Conservation (phyloP, 257 asterid genomes). For the Solanum pimpinellifolium region DNA sequence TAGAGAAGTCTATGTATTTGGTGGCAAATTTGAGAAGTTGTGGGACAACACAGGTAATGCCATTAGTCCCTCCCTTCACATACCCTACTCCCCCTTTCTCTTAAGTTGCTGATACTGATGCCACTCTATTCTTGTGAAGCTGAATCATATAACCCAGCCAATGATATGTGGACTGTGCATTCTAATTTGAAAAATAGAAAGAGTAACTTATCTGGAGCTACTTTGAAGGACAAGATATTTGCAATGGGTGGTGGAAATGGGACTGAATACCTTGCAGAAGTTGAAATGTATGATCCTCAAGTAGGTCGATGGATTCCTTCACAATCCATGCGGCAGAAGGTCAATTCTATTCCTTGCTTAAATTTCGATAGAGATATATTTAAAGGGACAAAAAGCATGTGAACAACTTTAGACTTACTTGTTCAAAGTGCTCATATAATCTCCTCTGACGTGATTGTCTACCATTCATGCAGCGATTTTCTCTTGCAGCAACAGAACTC, state of each 20-base stretch:
- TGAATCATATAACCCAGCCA: slow-evolving; percentile 57
- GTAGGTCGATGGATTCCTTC: slow-evolving; percentile 72
- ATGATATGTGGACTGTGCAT: slow-evolving; percentile 46
- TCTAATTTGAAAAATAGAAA: slow-evolving; percentile 44
- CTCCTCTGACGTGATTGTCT: neutral
- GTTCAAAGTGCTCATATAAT: neutral
- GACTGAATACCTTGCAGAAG: slow-evolving; percentile 43
- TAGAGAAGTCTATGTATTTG: slow-evolving; percentile 56
- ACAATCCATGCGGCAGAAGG: slow-evolving; percentile 78
- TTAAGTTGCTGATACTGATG: neutral
- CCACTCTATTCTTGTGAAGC: slow-evolving; percentile 30
- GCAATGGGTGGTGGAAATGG: slow-evolving; percentile 79
- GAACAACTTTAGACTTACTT: neutral
- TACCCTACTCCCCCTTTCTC: neutral
- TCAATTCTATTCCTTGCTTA: slow-evolving; percentile 1
- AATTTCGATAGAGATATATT: neutral
- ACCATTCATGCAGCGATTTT: slow-evolving; percentile 45
- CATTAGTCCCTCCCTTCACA: neutral
- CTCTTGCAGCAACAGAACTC: slow-evolving; percentile 68
- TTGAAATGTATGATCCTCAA: slow-evolving; percentile 66
- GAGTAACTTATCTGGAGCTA: slow-evolving; percentile 68
- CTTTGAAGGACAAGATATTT: slow-evolving; percentile 43
- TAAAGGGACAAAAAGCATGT: too few species aligned
- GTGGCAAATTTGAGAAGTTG: slow-evolving; percentile 49
- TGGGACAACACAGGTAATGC: slow-evolving; percentile 57